Base-by-base conservation (phyloP, 1,284 basidiomycete species). In the Garcileccinum viscosum region DNA sequence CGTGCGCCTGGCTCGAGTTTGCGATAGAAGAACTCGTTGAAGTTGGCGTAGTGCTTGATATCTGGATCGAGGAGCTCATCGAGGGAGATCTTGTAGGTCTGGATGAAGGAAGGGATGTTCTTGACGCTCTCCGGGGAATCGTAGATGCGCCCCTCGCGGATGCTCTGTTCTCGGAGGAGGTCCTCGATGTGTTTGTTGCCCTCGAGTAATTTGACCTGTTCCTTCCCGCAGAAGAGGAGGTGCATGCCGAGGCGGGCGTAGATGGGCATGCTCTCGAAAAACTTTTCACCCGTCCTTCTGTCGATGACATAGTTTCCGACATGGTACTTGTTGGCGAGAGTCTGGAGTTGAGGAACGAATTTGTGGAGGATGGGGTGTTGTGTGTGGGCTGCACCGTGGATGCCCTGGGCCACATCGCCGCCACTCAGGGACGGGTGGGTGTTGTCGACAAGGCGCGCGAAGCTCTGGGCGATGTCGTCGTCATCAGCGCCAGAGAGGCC, bases 11-110 rank as follows among this genome's bases (percentile, higher is more conserved):
- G 82, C 69, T 87, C 87, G 56, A 96, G 84, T 73, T 89, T 87
- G 59, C 94, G 70, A 56, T 72, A 89, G 83, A 96, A 96, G 83
- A 96, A 95, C 33, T 93, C 86, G 80, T 96, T 96, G 84, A 96
- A 95, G 17, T 83, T 90, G 75, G 84, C 82, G 77, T 94, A 94
- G 70, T 87, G 84, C 1, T 75, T 77, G 61, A 91, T 78, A 74
- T 94, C 89, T 5, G 91, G 86, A 37, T 93, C 82, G 7, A 90
- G 82, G 14, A 95, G 85, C 75, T 95, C 92, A 66, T 87, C 83
- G 5, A 86, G 76, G 14, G 88, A 78, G 58, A 95, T 85, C 12
- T 84, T 76, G 80, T 95, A 95, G 1, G 92, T 91, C n/a, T 85
- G 72, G 72, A 95, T 86, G 75, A 96, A 95, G 3, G 87, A 86